These are phyloP conservation scores for Acacia acuminata DNA, from an alignment of 306 rosid species.

Conservation along the genomic window DNA sequence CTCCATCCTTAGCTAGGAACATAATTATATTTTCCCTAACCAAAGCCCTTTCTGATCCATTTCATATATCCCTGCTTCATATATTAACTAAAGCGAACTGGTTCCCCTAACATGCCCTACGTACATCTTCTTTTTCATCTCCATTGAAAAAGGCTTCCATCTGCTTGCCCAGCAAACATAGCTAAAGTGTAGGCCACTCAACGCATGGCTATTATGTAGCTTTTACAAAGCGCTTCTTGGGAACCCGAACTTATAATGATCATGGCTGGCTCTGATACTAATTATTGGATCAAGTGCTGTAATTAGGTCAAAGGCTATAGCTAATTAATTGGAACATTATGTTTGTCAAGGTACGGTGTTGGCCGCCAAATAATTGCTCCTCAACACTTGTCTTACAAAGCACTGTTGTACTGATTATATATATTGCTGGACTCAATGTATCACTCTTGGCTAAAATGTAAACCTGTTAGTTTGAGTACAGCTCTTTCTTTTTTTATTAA, in stretches of 20 bases:
- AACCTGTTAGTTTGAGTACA: not conserved
- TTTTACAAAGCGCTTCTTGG: not conserved
- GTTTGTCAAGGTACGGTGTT: not conserved
- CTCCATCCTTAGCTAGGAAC: not conserved
- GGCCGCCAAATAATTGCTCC: not conserved
- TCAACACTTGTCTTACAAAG: not conserved
- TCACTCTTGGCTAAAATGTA: not conserved
- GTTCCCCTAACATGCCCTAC: not conserved
- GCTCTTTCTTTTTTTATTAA: too few species aligned
- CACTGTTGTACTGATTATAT: not conserved
- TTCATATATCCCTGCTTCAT: too few species aligned
- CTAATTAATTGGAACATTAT: not conserved
- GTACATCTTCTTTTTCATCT: not conserved
- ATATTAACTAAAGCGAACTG: not conserved
- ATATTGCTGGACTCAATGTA: not conserved
- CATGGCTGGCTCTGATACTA: not conserved
- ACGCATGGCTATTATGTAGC: not conserved
- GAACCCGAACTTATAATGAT: not conserved
- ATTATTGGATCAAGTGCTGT: not conserved
- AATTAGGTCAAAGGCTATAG: not conserved
- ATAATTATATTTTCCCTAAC: not conserved
- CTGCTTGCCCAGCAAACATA: not conserved
- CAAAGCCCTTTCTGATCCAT: too few species aligned
- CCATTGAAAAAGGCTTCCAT: not conserved
- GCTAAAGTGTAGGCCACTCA: not conserved